Percentiles rank a stretch among this genome's conserved stretches.
These are phyloP conservation scores for Solanum commersonii DNA, from an alignment of 257 asterid genomes.

Conservation along the genomic window DNA sequence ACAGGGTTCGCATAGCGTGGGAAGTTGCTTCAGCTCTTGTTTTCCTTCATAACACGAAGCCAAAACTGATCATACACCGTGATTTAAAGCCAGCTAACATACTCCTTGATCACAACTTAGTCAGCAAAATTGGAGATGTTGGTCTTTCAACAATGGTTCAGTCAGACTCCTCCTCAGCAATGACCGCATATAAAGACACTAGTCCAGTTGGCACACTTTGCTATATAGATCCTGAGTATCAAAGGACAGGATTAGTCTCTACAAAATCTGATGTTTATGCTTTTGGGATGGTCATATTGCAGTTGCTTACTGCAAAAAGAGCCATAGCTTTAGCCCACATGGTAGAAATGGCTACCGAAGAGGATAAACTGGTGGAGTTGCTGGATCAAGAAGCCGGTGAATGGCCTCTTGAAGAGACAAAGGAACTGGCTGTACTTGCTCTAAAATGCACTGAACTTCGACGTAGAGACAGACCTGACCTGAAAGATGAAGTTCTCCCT, in stretches of 20 bases:
- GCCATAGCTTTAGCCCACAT: constrained; percentile 50
- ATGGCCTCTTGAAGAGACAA: constrained; percentile 72
- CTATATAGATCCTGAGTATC: constrained; percentile 92
- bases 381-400: constrained; percentile 54
- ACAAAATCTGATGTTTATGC: constrained; percentile 78
- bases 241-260: constrained; percentile 59
- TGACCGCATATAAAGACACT: constrained; percentile 26
- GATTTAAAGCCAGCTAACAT: constrained; percentile 92
- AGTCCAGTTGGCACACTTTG: constrained; percentile 62
- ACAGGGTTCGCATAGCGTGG: constrained; percentile 69
- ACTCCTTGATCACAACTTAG: constrained; percentile 61
- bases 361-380: constrained; percentile 21
- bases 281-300: constrained; percentile 66
- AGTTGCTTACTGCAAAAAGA: constrained; percentile 64
- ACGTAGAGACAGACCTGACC: constrained; percentile 61
- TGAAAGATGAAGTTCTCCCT: constrained; percentile 48
- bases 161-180: constrained; percentile 22
- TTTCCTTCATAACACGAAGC: constrained; percentile 72
- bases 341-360: constrained; percentile 49
- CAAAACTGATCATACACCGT: constrained; percentile 71
- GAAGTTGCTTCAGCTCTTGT: constrained; percentile 84
- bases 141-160: constrained; percentile 64
- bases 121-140: constrained; percentile 87
- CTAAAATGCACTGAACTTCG: constrained; percentile 67
- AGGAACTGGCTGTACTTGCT: constrained; percentile 43